Base-by-base conservation (phyloP, 441 rosid genomes). In the Euphorbia schlechtendalii region DNA sequence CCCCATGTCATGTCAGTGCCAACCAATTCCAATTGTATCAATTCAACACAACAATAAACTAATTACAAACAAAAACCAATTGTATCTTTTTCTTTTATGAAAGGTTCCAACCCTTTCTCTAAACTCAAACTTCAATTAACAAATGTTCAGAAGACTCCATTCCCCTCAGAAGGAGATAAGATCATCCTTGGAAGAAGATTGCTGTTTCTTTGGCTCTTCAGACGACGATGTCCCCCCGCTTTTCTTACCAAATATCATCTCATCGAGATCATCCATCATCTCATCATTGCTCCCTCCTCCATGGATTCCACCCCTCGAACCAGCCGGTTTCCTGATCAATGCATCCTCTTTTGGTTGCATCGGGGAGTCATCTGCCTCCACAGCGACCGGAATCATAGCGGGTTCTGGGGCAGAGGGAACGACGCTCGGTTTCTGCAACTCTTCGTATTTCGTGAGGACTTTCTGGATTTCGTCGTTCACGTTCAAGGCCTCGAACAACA, bases 221-320 rank as follows among this genome's bases (percentile, higher is more conserved):
- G n/a, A n/a, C n/a, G 83, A 85, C 8, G 88, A 82, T 7, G 86
- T 57, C 20, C 78, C 81, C 27, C 80, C 80, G 1, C 80, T 74
- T 79, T 81, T 90, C 82, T 89, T 84, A 61, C 97, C 97, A 36
- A 92, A 89, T 69, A 90, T 86, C 97, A 90, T 88, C 74, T 90
- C 92, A 72, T 90, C 96, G 0, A 92, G 89, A 77, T 92, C 96
- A 76, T 85, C 97, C 90, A 90, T 84, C 90, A 85, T 82, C 73
- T 85, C 89, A 7, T 88, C 94, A 2, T 76, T 81, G 81, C 82
- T 82, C n/a, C n/a, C n/a, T 61, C 91, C 83, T 20, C 86, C 86
- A 7, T 69, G 86, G 41, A 64, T 40, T 15, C 87, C 87, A 36
- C 77, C 77, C 36, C 83, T 83, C 24, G 80, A 68, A 59, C 85